Evolutionary conservation across 352 stramenopile species (phyloP), one percentile per base, ranked within the genome.

Genomic region (Phytophthora hibernalis): DNA sequence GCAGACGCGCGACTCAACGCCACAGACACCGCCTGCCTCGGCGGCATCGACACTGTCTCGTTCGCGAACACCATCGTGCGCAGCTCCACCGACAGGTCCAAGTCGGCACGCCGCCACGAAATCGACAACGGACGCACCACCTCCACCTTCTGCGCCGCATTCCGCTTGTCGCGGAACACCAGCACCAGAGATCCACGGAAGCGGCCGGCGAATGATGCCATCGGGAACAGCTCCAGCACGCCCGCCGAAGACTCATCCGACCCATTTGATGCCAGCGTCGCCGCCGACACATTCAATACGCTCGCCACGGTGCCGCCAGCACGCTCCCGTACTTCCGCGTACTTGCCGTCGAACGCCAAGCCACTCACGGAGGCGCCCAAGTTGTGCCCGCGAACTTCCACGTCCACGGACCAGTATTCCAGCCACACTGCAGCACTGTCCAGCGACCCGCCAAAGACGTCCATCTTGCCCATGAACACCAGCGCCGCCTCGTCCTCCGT

Each of bases 21-120:
- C 48, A 70, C 20, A 15, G 54, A 58, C 30, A 70, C 50, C 60
- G 15, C 33, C 44, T 72, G 55, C 38, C 44, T 54, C 45, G 58
- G 33, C 42, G 61, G 26, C 64, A 77, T 13, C 57, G 31, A 47
- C 63, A 72, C 28, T 37, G 58, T 66, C 54, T 76, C 68, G 58
- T 73, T 76, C 44, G 26, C 55, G 30, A 37, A 37, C 31, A 37
- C 31, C 31, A 37, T 37, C 31, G 51, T 57, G 35, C 13, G 52
- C 35, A 59, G 52, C 52, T 51, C 52, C 52, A 60, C 38, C 37
- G 38, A 50, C 53, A 60, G 10, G 22, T 52, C 53, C 53, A 44
- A 24, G 26, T 51, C 37, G 37, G 38, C 13, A 28, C 53, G 54
- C 22, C 28, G 40, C 54, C 38, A 61, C 40, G 24, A 40, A 26